A percentile compares a stretch with the other conserved stretches of the same genome.
phyloP scores from a whole-genome alignment of 2,329 filamentous ascomycete genomes.

The Fusarium compactum region DNA sequence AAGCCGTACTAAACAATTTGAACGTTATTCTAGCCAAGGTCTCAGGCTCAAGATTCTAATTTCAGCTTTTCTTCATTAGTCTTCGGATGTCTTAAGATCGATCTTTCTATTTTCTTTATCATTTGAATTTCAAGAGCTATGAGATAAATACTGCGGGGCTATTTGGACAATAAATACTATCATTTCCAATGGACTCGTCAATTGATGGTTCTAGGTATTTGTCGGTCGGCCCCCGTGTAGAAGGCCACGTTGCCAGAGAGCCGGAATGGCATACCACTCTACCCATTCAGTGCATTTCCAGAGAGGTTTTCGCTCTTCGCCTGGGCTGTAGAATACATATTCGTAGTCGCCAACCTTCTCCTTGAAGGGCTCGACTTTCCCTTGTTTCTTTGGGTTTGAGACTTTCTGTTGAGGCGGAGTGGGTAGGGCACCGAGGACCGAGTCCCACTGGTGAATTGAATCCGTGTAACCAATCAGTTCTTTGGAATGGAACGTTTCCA shows the following conservation, averaged over 20 bases:
- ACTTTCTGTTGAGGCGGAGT: not conserved
- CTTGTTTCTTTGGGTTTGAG: not conserved
- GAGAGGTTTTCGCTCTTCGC: not conserved
- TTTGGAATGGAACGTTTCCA: accelerated
- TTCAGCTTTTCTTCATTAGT: no score
- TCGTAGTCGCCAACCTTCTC: accelerated
- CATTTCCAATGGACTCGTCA: not conserved
- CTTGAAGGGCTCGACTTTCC: not conserved
- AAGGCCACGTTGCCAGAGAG: not conserved
- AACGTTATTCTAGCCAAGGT: no score
- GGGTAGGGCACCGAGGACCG: not conserved
- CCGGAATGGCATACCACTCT: not conserved
- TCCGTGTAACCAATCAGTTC: not conserved
- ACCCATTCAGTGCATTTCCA: constrained; percentile 10
- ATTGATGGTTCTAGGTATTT: not conserved
- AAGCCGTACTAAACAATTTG: no score
- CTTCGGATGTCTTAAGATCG: no score
- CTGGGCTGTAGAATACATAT: not conserved
- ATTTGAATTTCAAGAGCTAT: no score
- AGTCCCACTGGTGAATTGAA: not conserved
- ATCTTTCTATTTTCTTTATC: no score
- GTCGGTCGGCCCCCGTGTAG: no score
- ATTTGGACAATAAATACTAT: not conserved
- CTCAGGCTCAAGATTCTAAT: no score
- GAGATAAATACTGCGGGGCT: no score